Conservation (phyloP, 163 green algal genomes). For the Scenedesmus sp. region DNA sequence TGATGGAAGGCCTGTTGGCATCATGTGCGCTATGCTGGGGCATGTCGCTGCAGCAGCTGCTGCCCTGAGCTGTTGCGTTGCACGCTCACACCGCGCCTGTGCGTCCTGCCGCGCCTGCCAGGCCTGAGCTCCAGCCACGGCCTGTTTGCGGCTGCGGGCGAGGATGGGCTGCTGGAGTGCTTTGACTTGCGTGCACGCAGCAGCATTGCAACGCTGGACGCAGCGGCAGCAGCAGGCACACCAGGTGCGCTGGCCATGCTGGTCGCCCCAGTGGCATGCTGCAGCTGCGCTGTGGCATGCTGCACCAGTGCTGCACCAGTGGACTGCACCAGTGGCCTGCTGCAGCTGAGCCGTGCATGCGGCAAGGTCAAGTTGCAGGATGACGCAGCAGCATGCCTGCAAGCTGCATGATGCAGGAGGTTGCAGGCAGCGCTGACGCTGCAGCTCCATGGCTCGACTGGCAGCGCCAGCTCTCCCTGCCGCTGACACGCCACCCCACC, state of each 20-base stretch:
- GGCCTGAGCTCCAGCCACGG: slow-evolving; percentile 87
- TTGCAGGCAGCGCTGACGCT: neutral
- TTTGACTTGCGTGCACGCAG: slow-evolving; percentile 87
- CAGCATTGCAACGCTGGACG: slow-evolving; percentile 77
- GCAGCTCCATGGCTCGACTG: neutral
- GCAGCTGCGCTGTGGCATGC: neutral
- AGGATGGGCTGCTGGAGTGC: slow-evolving; percentile 95
- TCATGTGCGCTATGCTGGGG: too few species aligned
- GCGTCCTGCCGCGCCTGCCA: slow-evolving; percentile 37
- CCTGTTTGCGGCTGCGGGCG: slow-evolving; percentile 89
- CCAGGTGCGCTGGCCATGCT: slow-evolving; percentile 48
- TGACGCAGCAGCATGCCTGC: too few species aligned
- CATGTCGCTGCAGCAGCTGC: neutral
- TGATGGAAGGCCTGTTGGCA: too few species aligned
- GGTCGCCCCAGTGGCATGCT: neutral
- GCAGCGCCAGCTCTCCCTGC: neutral
- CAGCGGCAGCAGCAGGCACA: slow-evolving; percentile 74
- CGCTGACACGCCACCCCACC: neutral
- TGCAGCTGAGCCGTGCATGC: too few species aligned
- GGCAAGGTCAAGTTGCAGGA: too few species aligned
- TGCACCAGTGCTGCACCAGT: neutral
- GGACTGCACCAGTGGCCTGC: neutral
- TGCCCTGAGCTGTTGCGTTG: slow-evolving; percentile 1
- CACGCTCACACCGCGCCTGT: neutral
- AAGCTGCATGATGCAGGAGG: too few species aligned